phyloP scores from a whole-genome alignment of 2,329 filamentous ascomycete genomes.

The Fusarium bulbicola region DNA sequence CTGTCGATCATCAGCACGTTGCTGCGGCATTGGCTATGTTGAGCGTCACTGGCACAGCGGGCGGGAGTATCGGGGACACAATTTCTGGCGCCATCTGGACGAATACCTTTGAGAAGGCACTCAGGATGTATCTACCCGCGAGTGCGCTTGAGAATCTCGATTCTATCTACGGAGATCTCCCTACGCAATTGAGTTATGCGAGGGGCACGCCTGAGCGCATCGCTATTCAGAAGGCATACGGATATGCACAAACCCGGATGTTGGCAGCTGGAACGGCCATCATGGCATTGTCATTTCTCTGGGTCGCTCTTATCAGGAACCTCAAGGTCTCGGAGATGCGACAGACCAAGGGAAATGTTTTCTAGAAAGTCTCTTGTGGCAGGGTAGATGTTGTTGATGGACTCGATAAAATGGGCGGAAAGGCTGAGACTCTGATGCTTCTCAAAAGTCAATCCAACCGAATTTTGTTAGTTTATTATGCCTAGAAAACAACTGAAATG shows the following conservation, averaged over 20 bases:
- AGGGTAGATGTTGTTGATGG: neutral
- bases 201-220: slow-evolving; percentile 2
- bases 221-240: slow-evolving; percentile 13
- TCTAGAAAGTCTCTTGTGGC: neutral
- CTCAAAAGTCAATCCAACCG: neutral
- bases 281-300: slow-evolving; percentile 27
- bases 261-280: slow-evolving; percentile 33
- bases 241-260: slow-evolving; percentile 27
- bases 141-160: neutral
- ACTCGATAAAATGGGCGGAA: neutral
- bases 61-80: slow-evolving; percentile 55
- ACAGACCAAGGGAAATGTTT: slow-evolving; percentile 29
- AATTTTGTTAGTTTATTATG: neutral
- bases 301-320: slow-evolving; percentile 34
- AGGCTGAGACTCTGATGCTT: neutral
- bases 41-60: slow-evolving; percentile 54
- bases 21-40: slow-evolving; percentile 59
- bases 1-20: slow-evolving; percentile 62
- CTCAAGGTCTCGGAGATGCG: slow-evolving; percentile 32
- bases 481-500: neutral
- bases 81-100: slow-evolving; percentile 55
- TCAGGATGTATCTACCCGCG: neutral
- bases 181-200: neutral
- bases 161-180: slow-evolving; percentile 1
- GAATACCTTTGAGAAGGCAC: slow-evolving; percentile 46